Conservation (phyloP, 1,284 basidiomycete genomes). For the Wolfiporia cocos region DNA sequence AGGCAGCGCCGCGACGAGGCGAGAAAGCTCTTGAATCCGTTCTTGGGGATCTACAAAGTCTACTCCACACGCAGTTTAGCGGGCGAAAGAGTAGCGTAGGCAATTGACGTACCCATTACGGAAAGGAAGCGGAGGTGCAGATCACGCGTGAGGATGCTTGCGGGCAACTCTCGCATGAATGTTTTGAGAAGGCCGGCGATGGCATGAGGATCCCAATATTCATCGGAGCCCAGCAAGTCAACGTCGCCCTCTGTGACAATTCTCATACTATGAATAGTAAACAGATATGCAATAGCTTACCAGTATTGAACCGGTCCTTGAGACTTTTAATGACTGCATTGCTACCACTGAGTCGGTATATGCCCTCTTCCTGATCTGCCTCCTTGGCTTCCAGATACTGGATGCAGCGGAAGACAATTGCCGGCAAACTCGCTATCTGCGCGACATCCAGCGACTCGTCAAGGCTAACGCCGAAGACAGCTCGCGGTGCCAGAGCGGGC, state of each 20-base stretch:
- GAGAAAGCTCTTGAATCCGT: conserved; percentile 81
- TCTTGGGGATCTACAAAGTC: conserved; percentile 88
- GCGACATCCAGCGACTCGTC: conserved; percentile 87
- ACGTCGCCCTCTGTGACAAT: conserved; percentile 76
- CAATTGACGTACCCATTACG: conserved; percentile 72
- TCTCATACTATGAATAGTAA: too few relatives aligned
- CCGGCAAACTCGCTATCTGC: conserved; percentile 86
- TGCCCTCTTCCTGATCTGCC: conserved; percentile 95
- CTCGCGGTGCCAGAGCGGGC: conserved; percentile 47
- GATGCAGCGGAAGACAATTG: conserved; percentile 92
- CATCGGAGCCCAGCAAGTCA: conserved; percentile 78
- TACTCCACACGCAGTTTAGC: conserved; percentile 23
- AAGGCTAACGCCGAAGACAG: conserved; percentile 88
- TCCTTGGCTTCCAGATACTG: conserved; percentile 87
- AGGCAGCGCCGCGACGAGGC: conserved; percentile 83
- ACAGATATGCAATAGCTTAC: conserved; percentile 51
- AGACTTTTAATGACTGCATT: conserved; percentile 92
- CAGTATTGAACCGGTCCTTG: conserved; percentile 88
- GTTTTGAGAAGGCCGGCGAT: conserved; percentile 90
- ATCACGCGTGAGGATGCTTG: conserved; percentile 87
- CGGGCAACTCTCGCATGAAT: conserved; percentile 86
- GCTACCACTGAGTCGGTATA: conserved; percentile 91
- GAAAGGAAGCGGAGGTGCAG: conserved; percentile 84
- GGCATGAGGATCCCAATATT: conserved; percentile 93
- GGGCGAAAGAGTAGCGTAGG: conserved; percentile 6